These are phyloP conservation scores for Alternaria longipes DNA, from an alignment of 2,329 filamentous ascomycete species.

Conservation along the genomic window DNA sequence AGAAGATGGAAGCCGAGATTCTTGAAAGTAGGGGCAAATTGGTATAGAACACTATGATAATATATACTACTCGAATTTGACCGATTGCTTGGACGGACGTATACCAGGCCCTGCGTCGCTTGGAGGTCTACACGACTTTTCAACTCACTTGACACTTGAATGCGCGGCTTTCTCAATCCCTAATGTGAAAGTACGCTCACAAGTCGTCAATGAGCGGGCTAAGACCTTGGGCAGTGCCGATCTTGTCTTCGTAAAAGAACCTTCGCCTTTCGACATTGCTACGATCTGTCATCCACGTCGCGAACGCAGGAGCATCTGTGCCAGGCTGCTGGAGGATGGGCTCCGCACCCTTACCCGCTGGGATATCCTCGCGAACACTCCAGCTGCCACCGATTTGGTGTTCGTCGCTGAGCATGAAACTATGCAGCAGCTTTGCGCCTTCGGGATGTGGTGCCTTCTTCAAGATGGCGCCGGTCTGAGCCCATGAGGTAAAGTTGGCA, in stretches of 20 bases:
- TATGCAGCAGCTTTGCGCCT: slow-evolving; percentile 61
- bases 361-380: slow-evolving; percentile 50
- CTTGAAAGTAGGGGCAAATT: fast-evolving
- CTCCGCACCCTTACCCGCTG: slow-evolving; percentile 38
- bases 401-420: slow-evolving; percentile 57
- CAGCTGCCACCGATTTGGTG: slow-evolving; percentile 49
- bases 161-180: not conserved
- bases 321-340: slow-evolving; percentile 40
- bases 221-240: slow-evolving; percentile 56
- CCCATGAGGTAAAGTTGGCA: slow-evolving; percentile 59
- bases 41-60: not conserved
- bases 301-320: slow-evolving; percentile 54
- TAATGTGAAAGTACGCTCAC: not conserved
- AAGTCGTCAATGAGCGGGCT: slow-evolving; percentile 48
- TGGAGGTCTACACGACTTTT: not conserved
- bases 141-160: not conserved
- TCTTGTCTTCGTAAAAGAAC: slow-evolving; percentile 54
- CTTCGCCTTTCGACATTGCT: slow-evolving; percentile 53
- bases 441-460: slow-evolving; percentile 61
- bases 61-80: not conserved
- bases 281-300: slow-evolving; percentile 56
- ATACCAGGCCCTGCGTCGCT: not conserved
- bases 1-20: not conserved
- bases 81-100: not conserved
- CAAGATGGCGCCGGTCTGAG: slow-evolving; percentile 60